phyloP scores from a whole-genome alignment of 1,284 basidiomycete species.

The Ceratobasidium sp. region DNA sequence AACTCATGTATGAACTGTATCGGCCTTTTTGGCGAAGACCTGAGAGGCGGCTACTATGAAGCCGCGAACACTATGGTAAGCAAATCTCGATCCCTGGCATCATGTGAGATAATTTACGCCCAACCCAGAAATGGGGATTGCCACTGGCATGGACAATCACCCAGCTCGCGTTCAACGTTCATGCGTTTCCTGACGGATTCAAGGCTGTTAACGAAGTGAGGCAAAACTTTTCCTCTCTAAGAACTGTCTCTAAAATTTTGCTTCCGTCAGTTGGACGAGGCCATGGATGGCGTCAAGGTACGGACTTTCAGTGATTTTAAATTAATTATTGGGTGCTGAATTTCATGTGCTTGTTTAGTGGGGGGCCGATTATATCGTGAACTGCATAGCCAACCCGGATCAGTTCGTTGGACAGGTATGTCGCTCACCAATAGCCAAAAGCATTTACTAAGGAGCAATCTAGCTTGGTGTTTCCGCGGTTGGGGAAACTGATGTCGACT shows the following conservation, averaged over 20 bases:
- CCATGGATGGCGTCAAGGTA: constrained; percentile 48
- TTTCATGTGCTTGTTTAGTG: constrained; percentile 22
- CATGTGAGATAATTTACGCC: neutral
- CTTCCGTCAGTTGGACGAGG: constrained; percentile 40
- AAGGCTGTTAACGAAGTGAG: constrained; percentile 44
- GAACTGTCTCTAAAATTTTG: neutral
- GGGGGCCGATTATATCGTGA: constrained; percentile 48
- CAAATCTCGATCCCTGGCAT: neutral
- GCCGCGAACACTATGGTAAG: constrained; percentile 49
- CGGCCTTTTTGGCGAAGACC: constrained; percentile 45
- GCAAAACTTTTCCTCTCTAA: neutral
- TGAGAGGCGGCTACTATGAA: constrained; percentile 48
- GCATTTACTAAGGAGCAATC: neutral
- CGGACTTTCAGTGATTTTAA: neutral
- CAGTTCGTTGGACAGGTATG: constrained; percentile 50
- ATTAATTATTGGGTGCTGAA: no score
- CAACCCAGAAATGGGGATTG: constrained; percentile 48
- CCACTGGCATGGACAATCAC: constrained; percentile 49
- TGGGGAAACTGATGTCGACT: constrained; percentile 48
- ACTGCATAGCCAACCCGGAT: constrained; percentile 46
- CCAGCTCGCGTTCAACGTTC: constrained; percentile 48
- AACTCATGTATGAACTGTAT: constrained; percentile 47
- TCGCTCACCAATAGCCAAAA: neutral
- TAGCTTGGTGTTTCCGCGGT: constrained; percentile 49
- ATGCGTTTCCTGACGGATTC: constrained; percentile 41